Evolutionary conservation across 768 basidiomycete species (phyloP).

Genomic region (Xanthoconium purpureum): DNA sequence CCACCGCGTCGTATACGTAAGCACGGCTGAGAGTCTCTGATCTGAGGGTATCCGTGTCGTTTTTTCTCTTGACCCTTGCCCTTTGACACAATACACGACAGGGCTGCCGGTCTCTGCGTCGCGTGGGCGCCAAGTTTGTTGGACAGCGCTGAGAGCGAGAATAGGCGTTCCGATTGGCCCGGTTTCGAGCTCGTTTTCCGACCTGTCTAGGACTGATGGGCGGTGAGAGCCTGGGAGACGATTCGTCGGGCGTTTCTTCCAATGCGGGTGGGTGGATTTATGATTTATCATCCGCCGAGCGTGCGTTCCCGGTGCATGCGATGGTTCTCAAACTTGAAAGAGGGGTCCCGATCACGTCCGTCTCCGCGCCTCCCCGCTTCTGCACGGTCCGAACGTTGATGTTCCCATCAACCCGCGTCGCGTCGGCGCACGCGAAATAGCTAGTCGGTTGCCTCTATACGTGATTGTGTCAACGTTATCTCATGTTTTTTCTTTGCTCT

Average conservation of each 20-base stretch:
- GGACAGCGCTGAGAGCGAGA: neutral
- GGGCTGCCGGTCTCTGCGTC: neutral
- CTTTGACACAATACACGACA: neutral
- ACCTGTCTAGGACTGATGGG: neutral
- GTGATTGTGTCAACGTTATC: constrained; percentile 3
- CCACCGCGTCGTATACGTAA: constrained; percentile 10
- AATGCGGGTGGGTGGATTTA: neutral
- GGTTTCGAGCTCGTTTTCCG: neutral
- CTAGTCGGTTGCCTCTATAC: constrained; percentile 4
- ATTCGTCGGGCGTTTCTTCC: neutral
- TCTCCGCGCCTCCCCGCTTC: neutral
- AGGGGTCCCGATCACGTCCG: neutral
- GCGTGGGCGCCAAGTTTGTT: neutral
- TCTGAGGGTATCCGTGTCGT: constrained; percentile 1
- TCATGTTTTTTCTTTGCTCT: neutral
- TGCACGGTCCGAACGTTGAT: constrained; percentile 5
- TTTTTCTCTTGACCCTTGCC: neutral
- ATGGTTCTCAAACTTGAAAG: neutral
- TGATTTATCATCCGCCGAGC: neutral
- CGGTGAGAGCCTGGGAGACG: neutral
- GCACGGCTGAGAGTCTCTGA: neutral
- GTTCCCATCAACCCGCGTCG: constrained; percentile 1
- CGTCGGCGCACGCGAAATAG: neutral
- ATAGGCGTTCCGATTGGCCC: neutral
- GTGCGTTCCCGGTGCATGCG: neutral